Evolutionary conservation across 2,329 filamentous ascomycete species (phyloP).

Genomic region (Diaporthe citriasiana): DNA sequence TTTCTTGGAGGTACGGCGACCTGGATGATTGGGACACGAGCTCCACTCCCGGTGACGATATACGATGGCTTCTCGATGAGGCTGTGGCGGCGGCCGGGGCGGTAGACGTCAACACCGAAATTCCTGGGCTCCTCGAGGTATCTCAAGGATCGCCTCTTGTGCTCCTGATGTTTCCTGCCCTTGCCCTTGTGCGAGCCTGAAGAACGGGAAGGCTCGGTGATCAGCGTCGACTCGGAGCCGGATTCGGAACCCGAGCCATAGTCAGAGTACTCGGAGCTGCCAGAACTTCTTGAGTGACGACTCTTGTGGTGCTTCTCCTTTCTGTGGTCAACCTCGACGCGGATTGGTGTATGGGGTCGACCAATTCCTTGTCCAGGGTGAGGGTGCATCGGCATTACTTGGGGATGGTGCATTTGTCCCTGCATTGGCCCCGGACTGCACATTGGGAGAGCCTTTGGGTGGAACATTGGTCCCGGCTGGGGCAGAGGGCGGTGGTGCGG

Average conservation of each 20-base stretch:
- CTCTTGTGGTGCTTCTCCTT: slow-evolving; percentile 19
- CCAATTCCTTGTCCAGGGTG: background rate
- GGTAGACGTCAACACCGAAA: slow-evolving; percentile 5
- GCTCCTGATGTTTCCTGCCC: background rate
- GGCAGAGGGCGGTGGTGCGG: slow-evolving; percentile 7
- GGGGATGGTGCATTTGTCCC: background rate
- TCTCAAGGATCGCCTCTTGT: background rate
- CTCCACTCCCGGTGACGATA: slow-evolving; percentile 32
- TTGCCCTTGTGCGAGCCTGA: slow-evolving; percentile 16
- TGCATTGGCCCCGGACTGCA: slow-evolving; percentile 18
- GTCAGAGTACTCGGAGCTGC: slow-evolving; percentile 32
- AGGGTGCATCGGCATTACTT: slow-evolving; percentile 22
- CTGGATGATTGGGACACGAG: slow-evolving; percentile 28
- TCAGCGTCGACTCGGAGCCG: slow-evolving; percentile 1
- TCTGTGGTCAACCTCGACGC: slow-evolving; percentile 13
- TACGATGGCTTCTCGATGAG: slow-evolving; percentile 15
- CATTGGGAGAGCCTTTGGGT: slow-evolving; percentile 8
- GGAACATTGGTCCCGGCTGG: slow-evolving; percentile 13
- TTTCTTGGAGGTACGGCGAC: background rate
- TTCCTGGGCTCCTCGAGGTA: slow-evolving; percentile 30
- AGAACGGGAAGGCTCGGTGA: slow-evolving; percentile 30
- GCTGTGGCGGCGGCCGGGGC: slow-evolving; percentile 29
- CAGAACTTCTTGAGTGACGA: slow-evolving; percentile 30
- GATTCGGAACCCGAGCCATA: slow-evolving; percentile 12
- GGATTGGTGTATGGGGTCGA: slow-evolving; percentile 30